Evolutionary conservation across 2,329 filamentous ascomycete genomes (phyloP), one percentile per base, ranked within the genome.

Genomic region (Colletotrichum agaves): DNA sequence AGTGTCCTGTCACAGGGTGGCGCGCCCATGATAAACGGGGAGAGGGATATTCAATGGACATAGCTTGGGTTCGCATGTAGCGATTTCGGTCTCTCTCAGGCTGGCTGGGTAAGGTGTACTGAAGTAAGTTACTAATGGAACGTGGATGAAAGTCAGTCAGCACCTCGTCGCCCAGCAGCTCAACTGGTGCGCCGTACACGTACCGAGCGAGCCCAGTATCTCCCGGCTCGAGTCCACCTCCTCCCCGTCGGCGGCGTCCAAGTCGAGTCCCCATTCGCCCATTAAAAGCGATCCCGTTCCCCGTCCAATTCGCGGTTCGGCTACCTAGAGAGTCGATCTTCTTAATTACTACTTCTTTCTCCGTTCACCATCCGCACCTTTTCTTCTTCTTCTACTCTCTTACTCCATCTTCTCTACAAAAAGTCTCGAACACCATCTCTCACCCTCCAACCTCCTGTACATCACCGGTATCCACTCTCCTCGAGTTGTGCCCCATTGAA

Each of bases 201-300:
- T n/a, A n/a, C n/a, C n/a, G n/a, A n/a, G n/a, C 56, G 47, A 65
- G 57, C 31, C 19, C 49, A 65, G 63, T 33, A 56, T 31, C 57
- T 61, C 63, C 63, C 57, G 63, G 63, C 56, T 65, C 59, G 63
- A 65, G 63, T 62, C 63, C 63, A 67, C 59, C 59, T 63, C 59
- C 59, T 63, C 41, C 52, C 46, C 43, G 58, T 61, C 17, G 33
- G 23, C 46, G 46, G 39, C 47, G 33, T 57, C 21, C 17, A 39
- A 52, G 47, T 19, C 46, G 58, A 64, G 33, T 68, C 65, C 65
- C 65, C 65, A 68, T 68, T 65, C 61, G 65, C n/a, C 61, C 65
- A 65, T 64, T 56, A 59, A 68, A 65, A 53, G 65, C 65, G 65
- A 60, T 65, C 65, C 65, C 35, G 53, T 68, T 35, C 65, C 65